phyloP scores from a whole-genome alignment of 345 rosid genomes.

The Gossypium sturtianum region DNA sequence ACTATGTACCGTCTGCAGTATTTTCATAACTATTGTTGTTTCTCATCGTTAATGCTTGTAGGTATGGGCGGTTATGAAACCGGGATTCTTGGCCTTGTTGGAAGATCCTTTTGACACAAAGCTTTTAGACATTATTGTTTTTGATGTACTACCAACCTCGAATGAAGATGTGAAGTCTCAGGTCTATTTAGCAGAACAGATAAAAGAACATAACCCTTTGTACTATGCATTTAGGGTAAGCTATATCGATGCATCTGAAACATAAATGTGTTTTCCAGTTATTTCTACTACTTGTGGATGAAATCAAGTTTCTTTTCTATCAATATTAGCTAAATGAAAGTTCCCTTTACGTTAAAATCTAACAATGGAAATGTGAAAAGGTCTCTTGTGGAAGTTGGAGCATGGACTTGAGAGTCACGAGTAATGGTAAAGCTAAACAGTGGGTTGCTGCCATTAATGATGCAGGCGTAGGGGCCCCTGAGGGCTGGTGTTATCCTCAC shows the following conservation, averaged over 20 bases:
- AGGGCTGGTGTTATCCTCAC: constrained; percentile 74
- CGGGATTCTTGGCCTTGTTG: constrained; percentile 86
- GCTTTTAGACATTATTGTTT: constrained; percentile 72
- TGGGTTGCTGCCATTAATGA: constrained; percentile 74
- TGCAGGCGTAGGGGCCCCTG: constrained; percentile 45
- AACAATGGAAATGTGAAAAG: constrained; percentile 21
- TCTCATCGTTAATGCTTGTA: constrained; percentile 16
- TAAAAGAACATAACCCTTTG: constrained; percentile 66
- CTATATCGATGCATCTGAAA: not conserved
- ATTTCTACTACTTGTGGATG: not conserved
- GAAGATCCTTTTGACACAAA: constrained; percentile 66
- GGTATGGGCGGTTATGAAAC: constrained; percentile 96
- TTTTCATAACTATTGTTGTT: not conserved
- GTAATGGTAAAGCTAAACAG: constrained; percentile 52
- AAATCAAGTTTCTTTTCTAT: not conserved
- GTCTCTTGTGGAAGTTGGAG: constrained; percentile 61
- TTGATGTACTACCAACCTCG: constrained; percentile 43
- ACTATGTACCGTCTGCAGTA: not conserved
- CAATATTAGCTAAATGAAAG: not conserved
- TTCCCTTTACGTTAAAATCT: not conserved
- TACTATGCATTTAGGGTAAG: constrained; percentile 55
- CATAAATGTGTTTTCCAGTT: not conserved
- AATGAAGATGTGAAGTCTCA: constrained; percentile 25
- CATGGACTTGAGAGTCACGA: constrained; percentile 52
- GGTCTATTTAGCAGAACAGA: constrained; percentile 47